These are phyloP conservation scores for Coemansia sp. DNA, from an alignment of 192 early-diverging fungal genomes.

Conservation along the genomic window DNA sequence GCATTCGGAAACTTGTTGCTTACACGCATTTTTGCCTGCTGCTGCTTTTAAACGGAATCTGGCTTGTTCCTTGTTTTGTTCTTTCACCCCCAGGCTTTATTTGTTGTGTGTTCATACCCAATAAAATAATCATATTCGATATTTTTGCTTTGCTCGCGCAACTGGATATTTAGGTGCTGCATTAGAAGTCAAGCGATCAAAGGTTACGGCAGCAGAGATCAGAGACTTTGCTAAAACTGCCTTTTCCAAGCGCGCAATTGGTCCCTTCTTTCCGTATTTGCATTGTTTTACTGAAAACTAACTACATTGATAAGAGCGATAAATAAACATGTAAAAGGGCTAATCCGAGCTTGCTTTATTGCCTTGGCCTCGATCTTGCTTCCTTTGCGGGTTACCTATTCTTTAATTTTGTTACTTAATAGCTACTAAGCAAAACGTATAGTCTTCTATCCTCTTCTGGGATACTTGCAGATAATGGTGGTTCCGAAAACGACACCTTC, in stretches of 20 bases:
- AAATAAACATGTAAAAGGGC: background rate
- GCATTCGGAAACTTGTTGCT: background rate
- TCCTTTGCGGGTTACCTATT: too few relatives aligned
- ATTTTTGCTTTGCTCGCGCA: too few relatives aligned
- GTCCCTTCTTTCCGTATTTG: too few relatives aligned
- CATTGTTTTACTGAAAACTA: too few relatives aligned
- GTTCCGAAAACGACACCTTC: background rate
- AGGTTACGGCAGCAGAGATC: too few relatives aligned
- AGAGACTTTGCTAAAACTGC: too few relatives aligned
- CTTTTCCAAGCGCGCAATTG: too few relatives aligned
- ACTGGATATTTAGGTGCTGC: too few relatives aligned
- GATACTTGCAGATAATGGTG: background rate
- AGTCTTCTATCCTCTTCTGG: background rate
- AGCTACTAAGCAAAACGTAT: too few relatives aligned
- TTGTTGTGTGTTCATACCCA: slow-evolving; percentile 2
- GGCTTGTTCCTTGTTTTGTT: background rate
- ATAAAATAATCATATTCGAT: slow-evolving; percentile 2
- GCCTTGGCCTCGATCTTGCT: too few relatives aligned
- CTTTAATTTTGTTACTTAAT: too few relatives aligned
- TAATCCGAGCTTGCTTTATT: background rate
- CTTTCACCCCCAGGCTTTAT: background rate
- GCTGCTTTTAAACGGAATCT: slow-evolving; percentile 1
- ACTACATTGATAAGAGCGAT: background rate
- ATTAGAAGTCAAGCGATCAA: too few relatives aligned
- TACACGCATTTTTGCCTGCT: background rate